Conservation (phyloP, 75 land plant species). For the Sequoia sempervirens region DNA sequence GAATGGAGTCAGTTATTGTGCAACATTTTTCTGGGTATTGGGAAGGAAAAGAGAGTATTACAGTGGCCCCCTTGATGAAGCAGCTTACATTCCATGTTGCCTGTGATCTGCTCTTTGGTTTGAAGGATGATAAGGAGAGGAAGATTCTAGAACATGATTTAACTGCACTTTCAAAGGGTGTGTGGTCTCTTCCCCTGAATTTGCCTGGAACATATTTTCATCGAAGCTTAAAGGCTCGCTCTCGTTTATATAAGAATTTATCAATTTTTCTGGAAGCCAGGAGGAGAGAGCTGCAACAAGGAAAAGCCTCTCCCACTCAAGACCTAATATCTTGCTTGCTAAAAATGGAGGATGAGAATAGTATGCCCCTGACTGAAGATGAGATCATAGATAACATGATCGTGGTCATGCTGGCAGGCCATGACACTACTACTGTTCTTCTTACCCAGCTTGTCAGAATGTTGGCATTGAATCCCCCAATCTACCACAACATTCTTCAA, state of each 20-base stretch:
- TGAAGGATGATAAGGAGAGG: neutral
- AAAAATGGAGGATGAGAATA: neutral
- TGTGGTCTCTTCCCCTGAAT: slow-evolving; percentile 22
- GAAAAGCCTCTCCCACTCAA: neutral
- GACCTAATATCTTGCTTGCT: slow-evolving; percentile 26
- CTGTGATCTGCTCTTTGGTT: neutral
- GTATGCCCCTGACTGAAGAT: slow-evolving; percentile 18
- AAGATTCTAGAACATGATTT: neutral
- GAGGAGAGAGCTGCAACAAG: slow-evolving; percentile 5
- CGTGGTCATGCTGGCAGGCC: slow-evolving; percentile 28
- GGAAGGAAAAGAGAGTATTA: slow-evolving; percentile 16
- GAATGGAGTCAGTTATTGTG: slow-evolving; percentile 22
- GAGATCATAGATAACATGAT: slow-evolving; percentile 44
- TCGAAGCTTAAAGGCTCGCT: slow-evolving; percentile 16
- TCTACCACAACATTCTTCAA: slow-evolving; percentile 19
- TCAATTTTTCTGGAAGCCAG: slow-evolving; percentile 3
- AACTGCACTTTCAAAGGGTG: neutral
- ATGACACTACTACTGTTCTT: slow-evolving; percentile 29
- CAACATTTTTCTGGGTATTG: slow-evolving; percentile 22
- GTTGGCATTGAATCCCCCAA: slow-evolving; percentile 26
- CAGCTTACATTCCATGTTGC: neutral
- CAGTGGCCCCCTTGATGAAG: slow-evolving; percentile 7
- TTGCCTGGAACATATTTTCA: slow-evolving; percentile 22
- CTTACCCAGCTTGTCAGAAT: slow-evolving; percentile 20
- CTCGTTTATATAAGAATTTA: neutral